Conservation (phyloP, 495 filamentous ascomycete species). For the Copromyces sp. region DNA sequence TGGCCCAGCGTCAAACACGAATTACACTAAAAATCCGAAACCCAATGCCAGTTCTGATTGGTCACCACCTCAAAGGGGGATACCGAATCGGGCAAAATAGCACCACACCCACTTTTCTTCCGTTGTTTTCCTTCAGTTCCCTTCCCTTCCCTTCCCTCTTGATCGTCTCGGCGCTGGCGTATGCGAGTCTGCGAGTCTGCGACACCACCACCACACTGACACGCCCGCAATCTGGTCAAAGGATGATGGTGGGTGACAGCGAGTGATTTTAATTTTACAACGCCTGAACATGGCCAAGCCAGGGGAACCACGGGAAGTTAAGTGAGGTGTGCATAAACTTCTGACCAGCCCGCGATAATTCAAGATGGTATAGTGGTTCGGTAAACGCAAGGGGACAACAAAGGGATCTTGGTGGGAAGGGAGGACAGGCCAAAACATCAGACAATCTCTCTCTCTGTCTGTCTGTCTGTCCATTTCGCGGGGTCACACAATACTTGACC, state of each 20-base stretch:
- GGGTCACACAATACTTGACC: neutral
- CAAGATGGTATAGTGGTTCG: neutral
- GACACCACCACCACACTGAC: too few relatives aligned
- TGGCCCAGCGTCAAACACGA: neutral
- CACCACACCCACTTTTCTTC: neutral
- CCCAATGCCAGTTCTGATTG: neutral
- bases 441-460: too few relatives aligned
- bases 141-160: neutral
- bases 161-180: neutral
- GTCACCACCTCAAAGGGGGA: neutral
- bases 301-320: neutral
- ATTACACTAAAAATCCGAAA: neutral
- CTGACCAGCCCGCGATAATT: neutral
- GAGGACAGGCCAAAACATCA: neutral
- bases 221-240: too few relatives aligned
- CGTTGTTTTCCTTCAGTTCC: neutral
- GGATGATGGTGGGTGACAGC: neutral
- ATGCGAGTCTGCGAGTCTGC: neutral
- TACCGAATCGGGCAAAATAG: conserved; percentile 2
- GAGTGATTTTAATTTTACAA: neutral
- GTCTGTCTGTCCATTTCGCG: neutral
- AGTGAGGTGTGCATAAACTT: neutral
- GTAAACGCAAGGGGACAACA: neutral
- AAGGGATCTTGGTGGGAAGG: neutral
- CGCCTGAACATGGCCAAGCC: neutral